phyloP scores from a whole-genome alignment of 176 grass and related monocot species.

The Oryza meyeriana region DNA sequence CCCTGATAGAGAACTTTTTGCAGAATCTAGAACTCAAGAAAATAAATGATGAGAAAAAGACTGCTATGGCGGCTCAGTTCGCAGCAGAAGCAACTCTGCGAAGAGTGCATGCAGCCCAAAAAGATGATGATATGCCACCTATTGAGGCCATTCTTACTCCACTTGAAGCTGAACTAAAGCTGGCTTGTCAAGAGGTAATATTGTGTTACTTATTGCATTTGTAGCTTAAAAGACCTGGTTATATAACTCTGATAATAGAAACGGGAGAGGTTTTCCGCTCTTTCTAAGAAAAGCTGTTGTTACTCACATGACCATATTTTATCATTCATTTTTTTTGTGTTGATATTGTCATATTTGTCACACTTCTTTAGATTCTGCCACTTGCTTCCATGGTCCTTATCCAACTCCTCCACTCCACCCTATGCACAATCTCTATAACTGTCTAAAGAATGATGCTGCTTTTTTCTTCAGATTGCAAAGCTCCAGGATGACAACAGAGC shows the following conservation, averaged over 20 bases:
- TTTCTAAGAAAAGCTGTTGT: too few relatives aligned
- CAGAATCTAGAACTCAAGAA: conserved; percentile 98
- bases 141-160: conserved; percentile 99
- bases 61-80: conserved; percentile 87
- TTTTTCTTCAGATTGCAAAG: conserved; percentile 75
- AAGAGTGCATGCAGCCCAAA: conserved; percentile 93
- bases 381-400: neutral
- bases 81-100: conserved; percentile 89
- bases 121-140: conserved; percentile 96
- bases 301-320: neutral
- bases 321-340: neutral
- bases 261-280: too few relatives aligned
- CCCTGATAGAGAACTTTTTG: conserved; percentile 21
- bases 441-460: conserved; percentile 11
- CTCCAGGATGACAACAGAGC: conserved; percentile 97
- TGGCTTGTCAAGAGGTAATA: conserved; percentile 83
- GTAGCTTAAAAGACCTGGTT: too few relatives aligned
- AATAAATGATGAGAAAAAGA: conserved; percentile 92
- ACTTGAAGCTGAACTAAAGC: conserved; percentile 92
- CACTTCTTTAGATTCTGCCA: neutral
- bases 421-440: conserved; percentile 6
- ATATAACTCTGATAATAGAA: too few relatives aligned
- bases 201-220: too few relatives aligned
- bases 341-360: conserved; percentile 11
- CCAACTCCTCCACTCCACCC: neutral